Evolutionary conservation across 2,329 filamentous ascomycete species (phyloP), one percentile per base, ranked within the genome.

Genomic region (Cladosporium sp.): DNA sequence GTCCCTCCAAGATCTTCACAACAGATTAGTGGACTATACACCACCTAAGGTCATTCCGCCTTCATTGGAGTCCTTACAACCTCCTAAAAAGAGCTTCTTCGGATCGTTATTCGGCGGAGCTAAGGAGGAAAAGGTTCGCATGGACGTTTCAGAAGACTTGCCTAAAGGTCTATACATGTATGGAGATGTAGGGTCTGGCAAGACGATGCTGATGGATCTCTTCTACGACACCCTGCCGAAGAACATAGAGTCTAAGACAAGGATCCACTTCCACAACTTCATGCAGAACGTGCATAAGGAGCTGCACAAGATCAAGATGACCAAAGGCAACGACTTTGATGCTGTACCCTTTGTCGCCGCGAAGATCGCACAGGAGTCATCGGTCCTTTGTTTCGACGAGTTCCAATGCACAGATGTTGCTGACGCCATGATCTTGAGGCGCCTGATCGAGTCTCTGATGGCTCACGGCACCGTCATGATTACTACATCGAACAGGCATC

Each of bases 191-290:
- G 94, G 94, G 39, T 95, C 91, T 67, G 94, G 94, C 61, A 99
- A 99, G 80, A 99, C 94, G 2, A 99, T 99, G 94, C 80, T 99
- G 70, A 99, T 99, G 94, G 93, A 99, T 71, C 79, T 99, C 50
- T 97, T 97, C 74, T 96, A 92, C 77, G 92, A 97, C 63, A 97
- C 93, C 0, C 78, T 97, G 20, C 94, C 94, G 0, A 72, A 78
- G 15, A 87, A 88, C 59, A 91, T 97, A 63, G 82, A 80, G 58
- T 84, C 85, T 32, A 97, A 96, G 77, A 95, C 88, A 47, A 83
- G 94, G 48, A 97, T 99, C 68, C 94, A 99, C 77, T 99, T 99
- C 75, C 91, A 97, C 78, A 96, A 96, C 73, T 99, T 99, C 78
- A 99, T 99, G 94, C 94, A 97, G 74, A 90, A 96, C 73, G 88